A percentile compares a stretch with the other conserved stretches of the same genome.
These are phyloP conservation scores for Ascochyta fabae DNA, from an alignment of 2,329 filamentous ascomycete genomes.

Conservation along the genomic window DNA sequence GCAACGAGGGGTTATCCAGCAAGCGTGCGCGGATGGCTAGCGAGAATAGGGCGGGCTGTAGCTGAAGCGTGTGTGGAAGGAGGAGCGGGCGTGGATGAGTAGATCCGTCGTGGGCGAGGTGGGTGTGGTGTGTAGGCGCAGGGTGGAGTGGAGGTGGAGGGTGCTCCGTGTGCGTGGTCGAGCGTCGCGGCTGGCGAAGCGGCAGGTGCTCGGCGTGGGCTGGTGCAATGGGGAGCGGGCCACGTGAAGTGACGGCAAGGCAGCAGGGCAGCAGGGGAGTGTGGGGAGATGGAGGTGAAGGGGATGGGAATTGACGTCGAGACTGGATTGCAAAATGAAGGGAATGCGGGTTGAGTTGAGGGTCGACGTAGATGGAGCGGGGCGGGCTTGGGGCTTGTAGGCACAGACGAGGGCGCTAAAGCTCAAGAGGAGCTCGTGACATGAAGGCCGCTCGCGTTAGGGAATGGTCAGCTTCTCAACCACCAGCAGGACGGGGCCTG, in stretches of 20 bases:
- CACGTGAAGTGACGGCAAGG: constrained; percentile 25
- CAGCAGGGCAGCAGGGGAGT: constrained; percentile 21
- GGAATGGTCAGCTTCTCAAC: constrained; percentile 26
- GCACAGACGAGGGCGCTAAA: constrained; percentile 22
- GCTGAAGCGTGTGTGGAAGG: constrained; percentile 56
- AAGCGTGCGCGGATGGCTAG: constrained; percentile 48
- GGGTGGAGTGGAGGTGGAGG: constrained; percentile 28
- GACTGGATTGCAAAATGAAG: constrained; percentile 30
- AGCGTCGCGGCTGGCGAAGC: constrained; percentile 16
- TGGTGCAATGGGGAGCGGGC: constrained; percentile 23
- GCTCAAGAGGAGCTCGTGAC: constrained; percentile 23
- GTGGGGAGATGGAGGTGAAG: constrained; percentile 13
- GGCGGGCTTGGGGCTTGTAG: constrained; percentile 29
- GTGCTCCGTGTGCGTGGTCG: constrained; percentile 27
- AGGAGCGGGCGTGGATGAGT: constrained; percentile 49
- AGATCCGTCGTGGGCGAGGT: constrained; percentile 61
- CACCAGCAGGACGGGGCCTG: constrained; percentile 20
- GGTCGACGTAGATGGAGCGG: constrained; percentile 35
- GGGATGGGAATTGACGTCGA: constrained; percentile 34
- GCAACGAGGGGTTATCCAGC: constrained; percentile 35
- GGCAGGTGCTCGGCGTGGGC: constrained; percentile 19
- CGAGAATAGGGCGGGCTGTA: constrained; percentile 50
- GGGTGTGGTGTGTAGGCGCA: constrained; percentile 15
- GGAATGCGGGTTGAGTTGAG: constrained; percentile 26
- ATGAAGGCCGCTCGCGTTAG: constrained; percentile 24